Base-by-base conservation (phyloP, 2,329 filamentous ascomycete species). In the Neonectria sp. region DNA sequence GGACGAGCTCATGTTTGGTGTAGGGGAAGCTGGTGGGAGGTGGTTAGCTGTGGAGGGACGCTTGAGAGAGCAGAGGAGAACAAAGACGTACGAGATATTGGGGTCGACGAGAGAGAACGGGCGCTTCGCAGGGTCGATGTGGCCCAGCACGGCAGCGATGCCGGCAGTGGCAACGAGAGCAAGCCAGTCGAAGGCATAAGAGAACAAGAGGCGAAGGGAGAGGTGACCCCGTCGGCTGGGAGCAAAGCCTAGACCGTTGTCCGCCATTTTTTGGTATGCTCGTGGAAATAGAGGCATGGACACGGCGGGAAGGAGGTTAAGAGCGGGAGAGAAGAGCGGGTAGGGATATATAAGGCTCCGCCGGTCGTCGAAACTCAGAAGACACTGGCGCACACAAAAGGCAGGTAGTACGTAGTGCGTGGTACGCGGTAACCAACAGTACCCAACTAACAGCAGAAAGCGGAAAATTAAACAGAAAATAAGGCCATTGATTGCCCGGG, bases 161-260 rank as follows among this genome's bases (percentile, higher is more conserved):
- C 83, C 86, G 29, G 86, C 89, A 37, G 90, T 86, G 55, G 79
- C 84, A 52, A 92, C 80, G 68, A 93, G 88, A 55, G 93, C 82
- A 24, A 93, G 79, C 93, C 93, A 95, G 82, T 95, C 93, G 65
- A 93, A 81, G 58, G 92, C 80, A 77, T 95, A 95, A 25, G 91
- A 92, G n/a, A 89, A 75, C 53, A 93, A 68, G 48, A 84, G 74
- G 27, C 78, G 73, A 12, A 79, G 60, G 3, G 80, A 78, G 68
- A 81, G 73, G 68, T 69, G 65, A 56, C 71, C 67, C 51, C 71
- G 69, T 53, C 70, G 55, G 21, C 68, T 62, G 43, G 43, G 29
- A 31, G 65, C 31, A 55, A 71, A 62, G 64, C 70, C 69, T 67
- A 67, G 56, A 51, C 72, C 70, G 21, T 73, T 72, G 55, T 76